A percentile compares a stretch with the other conserved stretches of the same genome.
phyloP scores from a whole-genome alignment of 1,139 yeast genomes.

The Geotrichum europaeum region DNA sequence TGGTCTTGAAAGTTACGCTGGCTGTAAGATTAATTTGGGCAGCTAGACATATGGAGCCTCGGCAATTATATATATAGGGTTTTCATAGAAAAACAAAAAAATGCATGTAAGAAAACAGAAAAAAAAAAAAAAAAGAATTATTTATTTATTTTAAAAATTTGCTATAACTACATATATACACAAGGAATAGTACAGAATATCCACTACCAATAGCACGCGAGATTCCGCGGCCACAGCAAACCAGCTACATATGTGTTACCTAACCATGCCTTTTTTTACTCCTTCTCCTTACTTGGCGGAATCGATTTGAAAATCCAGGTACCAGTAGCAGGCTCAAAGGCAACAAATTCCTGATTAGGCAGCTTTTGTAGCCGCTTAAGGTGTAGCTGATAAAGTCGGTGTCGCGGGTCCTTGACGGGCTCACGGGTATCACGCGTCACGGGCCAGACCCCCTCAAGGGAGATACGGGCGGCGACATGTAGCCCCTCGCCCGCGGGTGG shows the following conservation, averaged over 20 bases:
- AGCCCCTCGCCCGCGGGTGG: constrained; percentile 78
- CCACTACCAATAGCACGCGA: neutral
- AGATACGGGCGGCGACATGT: constrained; percentile 66
- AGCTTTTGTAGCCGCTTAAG: constrained; percentile 58
- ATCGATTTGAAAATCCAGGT: constrained; percentile 68
- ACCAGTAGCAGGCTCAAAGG: constrained; percentile 76
- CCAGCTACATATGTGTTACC: neutral
- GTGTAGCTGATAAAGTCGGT: constrained; percentile 64
- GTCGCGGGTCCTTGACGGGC: constrained; percentile 73
- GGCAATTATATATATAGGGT: neutral
- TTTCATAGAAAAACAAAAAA: neutral
- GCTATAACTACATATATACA: neutral
- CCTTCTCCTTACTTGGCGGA: constrained; percentile 16
- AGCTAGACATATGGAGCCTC: constrained; percentile 37
- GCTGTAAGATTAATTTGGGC: constrained; percentile 83
- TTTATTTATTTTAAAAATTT: neutral
- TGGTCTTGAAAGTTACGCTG: constrained; percentile 73
- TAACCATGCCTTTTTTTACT: neutral
- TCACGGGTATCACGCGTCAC: constrained; percentile 62
- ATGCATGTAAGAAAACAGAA: neutral
- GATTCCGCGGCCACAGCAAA: neutral
- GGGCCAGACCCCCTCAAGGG: constrained; percentile 77
- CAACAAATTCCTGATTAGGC: constrained; percentile 57
- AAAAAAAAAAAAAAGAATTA: neutral
- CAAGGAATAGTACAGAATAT: neutral